Conservation (phyloP, 257 asterid genomes). For the Solanum megistacrolobum region DNA sequence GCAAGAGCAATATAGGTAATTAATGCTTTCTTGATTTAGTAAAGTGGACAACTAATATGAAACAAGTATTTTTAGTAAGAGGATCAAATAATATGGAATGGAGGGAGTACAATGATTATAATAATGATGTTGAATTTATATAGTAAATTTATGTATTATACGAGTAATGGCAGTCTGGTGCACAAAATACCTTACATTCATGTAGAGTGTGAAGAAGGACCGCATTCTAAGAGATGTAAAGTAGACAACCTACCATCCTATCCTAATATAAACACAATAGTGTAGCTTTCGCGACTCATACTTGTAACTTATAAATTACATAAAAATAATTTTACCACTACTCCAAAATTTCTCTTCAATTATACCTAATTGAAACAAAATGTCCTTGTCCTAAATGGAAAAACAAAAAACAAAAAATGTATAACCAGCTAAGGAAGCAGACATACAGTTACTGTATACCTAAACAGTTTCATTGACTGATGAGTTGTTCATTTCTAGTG, state of each 20-base stretch:
- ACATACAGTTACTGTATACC: neutral
- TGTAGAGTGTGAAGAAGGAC: neutral
- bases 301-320: neutral
- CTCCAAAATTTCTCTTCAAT: neutral
- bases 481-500: neutral
- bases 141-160: too few species aligned
- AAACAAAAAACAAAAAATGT: neutral
- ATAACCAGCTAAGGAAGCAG: neutral
- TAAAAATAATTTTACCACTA: neutral
- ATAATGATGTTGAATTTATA: too few species aligned
- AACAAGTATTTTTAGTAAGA: too few species aligned
- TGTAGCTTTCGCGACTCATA: neutral
- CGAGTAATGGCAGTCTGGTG: neutral
- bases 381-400: neutral
- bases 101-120: neutral
- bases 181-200: neutral
- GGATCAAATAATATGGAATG: fast-evolving
- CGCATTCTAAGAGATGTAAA: neutral
- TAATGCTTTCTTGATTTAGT: neutral
- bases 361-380: neutral
- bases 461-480: neutral
- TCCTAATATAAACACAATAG: neutral
- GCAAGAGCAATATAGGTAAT: neutral
- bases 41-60: neutral
- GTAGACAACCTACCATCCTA: neutral